Evolutionary conservation across 2,329 filamentous ascomycete species (phyloP).

Genomic region (Neopestalotiopsis sp.): DNA sequence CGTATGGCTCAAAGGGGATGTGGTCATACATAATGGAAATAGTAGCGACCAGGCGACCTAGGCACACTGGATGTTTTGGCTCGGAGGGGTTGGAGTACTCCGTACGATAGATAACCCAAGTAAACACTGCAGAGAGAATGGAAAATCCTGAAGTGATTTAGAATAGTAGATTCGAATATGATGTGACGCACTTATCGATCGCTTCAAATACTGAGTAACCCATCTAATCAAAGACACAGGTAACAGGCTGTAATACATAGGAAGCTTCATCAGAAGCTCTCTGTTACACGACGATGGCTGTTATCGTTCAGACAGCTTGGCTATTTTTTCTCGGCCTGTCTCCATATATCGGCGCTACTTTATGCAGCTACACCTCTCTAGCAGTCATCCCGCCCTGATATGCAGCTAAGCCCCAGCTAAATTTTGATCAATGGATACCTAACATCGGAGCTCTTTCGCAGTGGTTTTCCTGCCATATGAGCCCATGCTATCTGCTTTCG

Average conservation of each 20-base stretch:
- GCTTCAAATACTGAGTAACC: no score
- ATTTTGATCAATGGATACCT: not conserved
- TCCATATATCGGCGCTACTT: not conserved
- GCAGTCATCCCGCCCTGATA: not conserved
- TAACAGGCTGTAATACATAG: no score
- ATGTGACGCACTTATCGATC: no score
- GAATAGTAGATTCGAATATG: no score
- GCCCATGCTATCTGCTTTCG: not conserved
- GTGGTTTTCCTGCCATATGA: not conserved
- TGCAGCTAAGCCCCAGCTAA: slow-evolving; percentile 12
- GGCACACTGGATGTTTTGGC: no score
- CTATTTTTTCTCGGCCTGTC: not conserved
- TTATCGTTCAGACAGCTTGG: not conserved
- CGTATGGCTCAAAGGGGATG: not conserved
- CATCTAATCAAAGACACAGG: no score
- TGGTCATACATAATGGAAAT: not conserved
- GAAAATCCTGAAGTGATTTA: no score
- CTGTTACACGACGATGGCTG: no score
- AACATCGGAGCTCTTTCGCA: slow-evolving; percentile 12
- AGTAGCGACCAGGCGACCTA: not conserved
- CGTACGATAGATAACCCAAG: no score
- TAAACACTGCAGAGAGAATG: no score
- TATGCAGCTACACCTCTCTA: not conserved
- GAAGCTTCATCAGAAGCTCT: no score
- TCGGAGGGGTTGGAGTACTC: no score